phyloP scores from a whole-genome alignment of 75 land plant genomes.

The Azolla pinnata region DNA sequence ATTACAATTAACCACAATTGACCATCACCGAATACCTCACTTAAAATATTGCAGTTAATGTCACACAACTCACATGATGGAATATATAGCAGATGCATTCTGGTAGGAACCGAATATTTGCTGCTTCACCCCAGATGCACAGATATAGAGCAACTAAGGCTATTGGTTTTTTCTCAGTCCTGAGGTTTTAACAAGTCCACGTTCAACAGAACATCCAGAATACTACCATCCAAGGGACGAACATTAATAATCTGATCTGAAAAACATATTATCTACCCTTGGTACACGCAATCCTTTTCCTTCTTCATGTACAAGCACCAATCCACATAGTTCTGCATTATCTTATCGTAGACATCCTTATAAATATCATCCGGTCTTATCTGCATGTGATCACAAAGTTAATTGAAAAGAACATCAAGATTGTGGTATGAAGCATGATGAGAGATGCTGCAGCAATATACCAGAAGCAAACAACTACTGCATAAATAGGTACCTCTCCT shows the following conservation, averaged over 20 bases:
- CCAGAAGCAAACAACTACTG: not conserved
- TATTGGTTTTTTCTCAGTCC: not conserved
- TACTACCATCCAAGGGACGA: not conserved
- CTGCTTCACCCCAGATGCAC: conserved; percentile 7
- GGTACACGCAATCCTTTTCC: not conserved
- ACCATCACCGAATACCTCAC: no score
- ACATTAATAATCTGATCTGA: not conserved
- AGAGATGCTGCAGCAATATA: not conserved
- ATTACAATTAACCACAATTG: no score
- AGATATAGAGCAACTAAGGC: conserved; percentile 2
- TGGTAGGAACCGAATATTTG: conserved; percentile 5
- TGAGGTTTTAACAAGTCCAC: not conserved
- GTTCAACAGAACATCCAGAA: no score
- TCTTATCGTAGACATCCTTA: not conserved
- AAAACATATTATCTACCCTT: not conserved
- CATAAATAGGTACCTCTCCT: no score
- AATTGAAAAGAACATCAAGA: no score
- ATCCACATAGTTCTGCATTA: not conserved
- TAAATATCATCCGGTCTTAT: not conserved
- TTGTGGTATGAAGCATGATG: not conserved
- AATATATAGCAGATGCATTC: conserved; percentile 1
- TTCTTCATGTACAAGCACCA: conserved; percentile 2
- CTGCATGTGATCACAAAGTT: not conserved
- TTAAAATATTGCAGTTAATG: no score
- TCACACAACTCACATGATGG: conserved; percentile 7